Base-by-base conservation (phyloP, 140 eudicot species). In the Anethum foeniculum region DNA sequence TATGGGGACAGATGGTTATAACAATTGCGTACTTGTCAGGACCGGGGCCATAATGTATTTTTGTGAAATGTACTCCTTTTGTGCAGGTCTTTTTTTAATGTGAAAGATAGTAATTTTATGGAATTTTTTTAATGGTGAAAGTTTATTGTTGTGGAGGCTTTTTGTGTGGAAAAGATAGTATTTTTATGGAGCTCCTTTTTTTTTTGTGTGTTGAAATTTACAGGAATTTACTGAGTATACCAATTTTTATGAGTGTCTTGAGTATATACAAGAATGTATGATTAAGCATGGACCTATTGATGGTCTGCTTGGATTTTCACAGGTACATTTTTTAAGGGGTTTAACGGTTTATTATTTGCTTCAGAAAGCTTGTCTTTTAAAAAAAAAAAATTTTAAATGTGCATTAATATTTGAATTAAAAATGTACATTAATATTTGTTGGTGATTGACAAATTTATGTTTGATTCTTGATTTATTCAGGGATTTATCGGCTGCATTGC, bases 261-360 rank as follows among this genome's bases (percentile, higher is more conserved):
- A 84, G 78, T 90, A 84, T 77, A 90, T 94, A 8, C 91, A 92
- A 87, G 94, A 89, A n/a, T 90, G 80, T 81, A 88, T 90, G 90
- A 87, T 94, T 3, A 88, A 92, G 69, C 81, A 92, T 83, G 97
- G 90, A 32, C 98, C 98, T 7, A 83, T 94, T 83, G 98, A 94
- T 83, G 98, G 98, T 25, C 84, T 94, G 49, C 87, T 91, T 74
- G 98, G 97, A 47, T 94, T 94, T 78, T 94, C 98, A 28, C 98
- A 94, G 98, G 98, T 88, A 62, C 32, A 27, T 5, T 25, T 27
- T 62, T 0, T 27, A 25, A 9, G 36, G 5, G 71, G 16, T n/a
- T 62, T n/a, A 21, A 51, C 23, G 3, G 2, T 16, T 44, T 8
- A 3, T 4, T 51, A 44, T 49, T 16, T 49, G 21, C 3, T 49